Evolutionary conservation across 2,329 filamentous ascomycete genomes (phyloP).

Genomic region (Sordariomycetes sp.): DNA sequence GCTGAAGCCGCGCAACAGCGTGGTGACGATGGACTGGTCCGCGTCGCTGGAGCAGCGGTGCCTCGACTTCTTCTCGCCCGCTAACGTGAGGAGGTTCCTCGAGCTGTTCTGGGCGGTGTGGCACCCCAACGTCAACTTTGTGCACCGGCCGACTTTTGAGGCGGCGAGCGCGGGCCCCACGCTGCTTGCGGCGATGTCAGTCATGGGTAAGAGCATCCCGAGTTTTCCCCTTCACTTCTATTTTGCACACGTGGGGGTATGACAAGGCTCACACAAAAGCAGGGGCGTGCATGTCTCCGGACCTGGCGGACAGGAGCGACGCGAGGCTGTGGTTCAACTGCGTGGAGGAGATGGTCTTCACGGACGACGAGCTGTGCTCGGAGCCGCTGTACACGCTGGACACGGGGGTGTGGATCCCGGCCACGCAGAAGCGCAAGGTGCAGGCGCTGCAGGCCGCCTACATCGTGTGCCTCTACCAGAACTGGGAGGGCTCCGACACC

Average conservation of each 20-base stretch:
- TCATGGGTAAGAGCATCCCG: slow-evolving; percentile 16
- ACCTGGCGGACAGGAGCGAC: slow-evolving; percentile 17
- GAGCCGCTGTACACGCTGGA: slow-evolving; percentile 9
- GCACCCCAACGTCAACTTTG: slow-evolving; percentile 23
- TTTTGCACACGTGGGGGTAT: not conserved
- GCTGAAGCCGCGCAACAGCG: slow-evolving; percentile 21
- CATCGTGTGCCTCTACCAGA: slow-evolving; percentile 25
- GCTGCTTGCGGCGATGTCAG: slow-evolving; percentile 21
- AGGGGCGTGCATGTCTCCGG: slow-evolving; percentile 19
- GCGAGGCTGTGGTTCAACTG: slow-evolving; percentile 23
- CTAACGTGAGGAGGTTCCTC: slow-evolving; percentile 17
- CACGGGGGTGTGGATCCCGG: slow-evolving; percentile 6
- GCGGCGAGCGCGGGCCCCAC: slow-evolving; percentile 15
- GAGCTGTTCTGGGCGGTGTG: slow-evolving; percentile 23
- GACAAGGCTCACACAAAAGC: slow-evolving; percentile 2
- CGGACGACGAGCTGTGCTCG: slow-evolving; percentile 21
- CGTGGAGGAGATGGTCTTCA: slow-evolving; percentile 25
- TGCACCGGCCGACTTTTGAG: slow-evolving; percentile 23
- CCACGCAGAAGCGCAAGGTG: slow-evolving; percentile 14
- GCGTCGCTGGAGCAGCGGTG: slow-evolving; percentile 15
- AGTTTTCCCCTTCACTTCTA: not conserved
- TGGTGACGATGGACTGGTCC: slow-evolving; percentile 21
- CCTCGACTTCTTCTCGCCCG: slow-evolving; percentile 14
- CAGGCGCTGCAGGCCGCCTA: slow-evolving; percentile 24
- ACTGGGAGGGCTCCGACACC: slow-evolving; percentile 23